Conservation (phyloP, 345 rosid species). For the Pelargonium nanum region DNA sequence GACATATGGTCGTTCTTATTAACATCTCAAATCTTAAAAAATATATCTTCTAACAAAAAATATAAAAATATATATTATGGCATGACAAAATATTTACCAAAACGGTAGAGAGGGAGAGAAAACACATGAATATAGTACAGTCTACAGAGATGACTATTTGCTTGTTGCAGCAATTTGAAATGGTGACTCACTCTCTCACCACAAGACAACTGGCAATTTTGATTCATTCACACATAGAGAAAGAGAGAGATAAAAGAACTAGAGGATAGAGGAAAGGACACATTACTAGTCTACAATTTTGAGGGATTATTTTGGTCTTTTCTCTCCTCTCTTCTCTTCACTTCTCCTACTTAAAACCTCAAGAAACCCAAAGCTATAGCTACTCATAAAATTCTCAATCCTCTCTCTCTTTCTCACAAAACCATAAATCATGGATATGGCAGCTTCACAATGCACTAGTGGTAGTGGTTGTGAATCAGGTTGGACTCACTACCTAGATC, state of each 20-base stretch:
- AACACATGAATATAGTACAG: too few species aligned
- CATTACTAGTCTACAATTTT: conserved; percentile 40
- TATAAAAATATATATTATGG: too few species aligned
- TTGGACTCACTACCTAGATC: conserved; percentile 69
- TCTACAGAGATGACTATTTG: too few species aligned
- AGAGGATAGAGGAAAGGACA: conserved; percentile 31
- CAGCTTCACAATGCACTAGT: conserved; percentile 40
- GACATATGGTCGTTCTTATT: too few species aligned
- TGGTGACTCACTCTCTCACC: background rate
- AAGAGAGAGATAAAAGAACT: conserved; percentile 20
- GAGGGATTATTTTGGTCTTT: conserved; percentile 31
- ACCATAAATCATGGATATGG: conserved; percentile 26
- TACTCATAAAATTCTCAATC: background rate
- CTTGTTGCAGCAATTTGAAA: too few species aligned
- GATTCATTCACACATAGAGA: conserved; percentile 31
- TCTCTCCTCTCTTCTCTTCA: background rate
- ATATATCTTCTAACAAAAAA: too few species aligned
- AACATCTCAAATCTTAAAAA: too few species aligned
- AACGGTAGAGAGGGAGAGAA: too few species aligned
- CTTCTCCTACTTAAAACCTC: conserved; percentile 19
- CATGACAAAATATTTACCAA: too few species aligned
- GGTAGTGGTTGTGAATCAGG: conserved; percentile 66
- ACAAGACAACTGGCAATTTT: conserved; percentile 58
- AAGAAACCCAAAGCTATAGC: background rate
- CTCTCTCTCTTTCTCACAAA: background rate